A percentile compares a stretch with the other conserved stretches of the same genome.
Evolutionary conservation across 1,284 basidiomycete genomes (phyloP).

Genomic region (Marasmius oreades): DNA sequence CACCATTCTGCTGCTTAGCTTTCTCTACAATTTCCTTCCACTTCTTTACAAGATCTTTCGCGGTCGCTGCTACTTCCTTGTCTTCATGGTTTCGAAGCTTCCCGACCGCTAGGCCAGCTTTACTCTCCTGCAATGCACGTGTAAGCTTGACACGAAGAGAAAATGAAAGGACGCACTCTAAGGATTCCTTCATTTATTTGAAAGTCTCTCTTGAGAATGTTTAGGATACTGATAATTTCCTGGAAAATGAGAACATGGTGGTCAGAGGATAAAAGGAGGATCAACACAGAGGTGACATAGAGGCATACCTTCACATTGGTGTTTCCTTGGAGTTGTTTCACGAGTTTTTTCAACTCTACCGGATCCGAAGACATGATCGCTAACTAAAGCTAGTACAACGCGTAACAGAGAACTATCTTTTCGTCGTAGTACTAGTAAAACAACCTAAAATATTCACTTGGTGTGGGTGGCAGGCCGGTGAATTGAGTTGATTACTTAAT

Average conservation of each 20-base stretch:
- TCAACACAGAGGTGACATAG: conserved; percentile 33
- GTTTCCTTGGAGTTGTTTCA: conserved; percentile 70
- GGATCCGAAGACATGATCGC: conserved; percentile 38
- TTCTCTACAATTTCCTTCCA: conserved; percentile 88
- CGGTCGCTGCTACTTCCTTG: conserved; percentile 75
- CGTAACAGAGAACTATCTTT: background rate
- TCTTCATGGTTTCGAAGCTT: conserved; percentile 79
- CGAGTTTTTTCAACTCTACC: conserved; percentile 74
- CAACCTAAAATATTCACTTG: background rate
- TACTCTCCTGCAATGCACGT: conserved; percentile 65
- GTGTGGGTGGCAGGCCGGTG: background rate
- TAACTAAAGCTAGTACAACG: background rate
- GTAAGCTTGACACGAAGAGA: conserved; percentile 19
- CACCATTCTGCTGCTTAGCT: conserved; percentile 49
- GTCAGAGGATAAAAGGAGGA: conserved; percentile 29
- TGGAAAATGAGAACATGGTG: conserved; percentile 31
- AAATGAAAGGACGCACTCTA: conserved; percentile 62
- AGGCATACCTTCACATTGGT: conserved; percentile 58
- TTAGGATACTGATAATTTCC: conserved; percentile 73
- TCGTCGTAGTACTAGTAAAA: background rate
- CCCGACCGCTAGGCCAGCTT: conserved; percentile 89
- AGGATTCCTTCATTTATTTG: conserved; percentile 85
- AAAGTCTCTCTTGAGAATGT: conserved; percentile 73
- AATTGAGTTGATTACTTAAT: background rate
- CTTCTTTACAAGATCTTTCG: conserved; percentile 91